phyloP scores from a whole-genome alignment of 345 rosid genomes.

The Microcos paniculata region DNA sequence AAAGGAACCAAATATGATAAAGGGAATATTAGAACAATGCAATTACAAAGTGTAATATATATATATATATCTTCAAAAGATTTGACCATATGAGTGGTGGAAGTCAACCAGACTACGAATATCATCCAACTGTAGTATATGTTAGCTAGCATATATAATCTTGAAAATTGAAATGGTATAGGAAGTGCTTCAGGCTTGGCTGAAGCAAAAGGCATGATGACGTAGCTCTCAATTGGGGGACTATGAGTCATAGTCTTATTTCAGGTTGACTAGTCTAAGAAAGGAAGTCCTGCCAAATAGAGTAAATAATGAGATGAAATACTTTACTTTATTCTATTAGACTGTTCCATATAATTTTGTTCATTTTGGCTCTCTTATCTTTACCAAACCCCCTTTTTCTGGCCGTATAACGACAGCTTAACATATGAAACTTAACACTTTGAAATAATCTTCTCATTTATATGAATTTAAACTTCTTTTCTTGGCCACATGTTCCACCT shows the following conservation, averaged over 20 bases:
- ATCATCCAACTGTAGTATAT: background rate
- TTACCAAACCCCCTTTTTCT: constrained; percentile 19
- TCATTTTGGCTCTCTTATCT: constrained; percentile 28
- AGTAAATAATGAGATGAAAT: constrained; percentile 6
- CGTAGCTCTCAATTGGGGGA: constrained; percentile 1
- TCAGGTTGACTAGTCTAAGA: constrained; percentile 15
- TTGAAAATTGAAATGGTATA: constrained; percentile 1
- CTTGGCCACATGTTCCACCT: constrained; percentile 17
- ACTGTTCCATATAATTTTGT: constrained; percentile 13
- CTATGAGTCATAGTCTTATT: constrained; percentile 13
- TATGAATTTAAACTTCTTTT: constrained; percentile 10
- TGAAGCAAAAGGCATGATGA: constrained; percentile 14
- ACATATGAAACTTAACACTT: constrained; percentile 20
- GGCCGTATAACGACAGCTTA: constrained; percentile 23
- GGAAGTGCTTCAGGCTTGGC: background rate
- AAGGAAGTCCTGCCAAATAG: background rate
- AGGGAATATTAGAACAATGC: constrained; percentile 4
- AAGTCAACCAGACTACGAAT: background rate
- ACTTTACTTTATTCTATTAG: background rate
- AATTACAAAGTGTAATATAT: background rate
- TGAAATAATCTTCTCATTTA: constrained; percentile 6
- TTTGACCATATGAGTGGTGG: constrained; percentile 1
- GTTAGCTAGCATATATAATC: background rate
- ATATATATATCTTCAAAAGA: constrained; percentile 14
- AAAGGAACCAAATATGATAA: constrained; percentile 17